These are phyloP conservation scores for Inga laurina DNA, from an alignment of 306 rosid genomes.

Conservation along the genomic window DNA sequence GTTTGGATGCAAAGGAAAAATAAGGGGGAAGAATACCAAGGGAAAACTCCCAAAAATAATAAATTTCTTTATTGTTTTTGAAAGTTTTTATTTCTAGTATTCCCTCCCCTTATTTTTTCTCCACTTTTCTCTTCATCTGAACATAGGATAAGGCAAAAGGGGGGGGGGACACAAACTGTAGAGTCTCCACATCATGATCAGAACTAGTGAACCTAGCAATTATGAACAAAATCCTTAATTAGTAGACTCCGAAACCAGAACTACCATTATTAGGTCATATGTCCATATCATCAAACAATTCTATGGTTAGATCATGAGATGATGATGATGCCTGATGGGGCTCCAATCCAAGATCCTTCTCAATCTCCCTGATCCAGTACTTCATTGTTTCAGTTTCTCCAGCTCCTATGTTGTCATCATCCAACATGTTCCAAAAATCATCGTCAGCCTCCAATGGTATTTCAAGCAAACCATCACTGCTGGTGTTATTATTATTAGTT, in stretches of 20 bases:
- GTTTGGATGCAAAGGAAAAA: no score
- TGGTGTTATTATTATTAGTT: not conserved
- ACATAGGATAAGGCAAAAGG: not conserved
- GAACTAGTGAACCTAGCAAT: not conserved
- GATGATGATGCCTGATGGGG: constrained; percentile 26
- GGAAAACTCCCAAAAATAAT: no score
- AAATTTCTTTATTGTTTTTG: no score
- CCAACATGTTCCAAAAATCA: constrained; percentile 74
- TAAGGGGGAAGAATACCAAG: no score
- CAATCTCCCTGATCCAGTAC: constrained; percentile 53
- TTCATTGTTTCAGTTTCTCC: constrained; percentile 38
- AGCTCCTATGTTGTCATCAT: constrained; percentile 27
- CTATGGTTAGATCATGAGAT: constrained; percentile 12
- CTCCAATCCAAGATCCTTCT: constrained; percentile 61
- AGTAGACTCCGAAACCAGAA: constrained; percentile 19
- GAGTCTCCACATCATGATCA: constrained; percentile 2
- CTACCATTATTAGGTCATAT: constrained; percentile 45
- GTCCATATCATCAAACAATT: constrained; percentile 25
- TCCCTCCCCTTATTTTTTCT: no score
- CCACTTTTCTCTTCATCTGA: no score
- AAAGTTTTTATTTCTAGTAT: no score
- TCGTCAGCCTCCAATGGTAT: constrained; percentile 56
- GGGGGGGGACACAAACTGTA: constrained; percentile 6
- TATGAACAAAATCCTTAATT: not conserved
- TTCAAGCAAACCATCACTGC: constrained; percentile 3